Percentiles rank a stretch among this genome's conserved stretches.
Conservation (phyloP, 768 basidiomycete genomes). For the Filobasidium wieringae region DNA sequence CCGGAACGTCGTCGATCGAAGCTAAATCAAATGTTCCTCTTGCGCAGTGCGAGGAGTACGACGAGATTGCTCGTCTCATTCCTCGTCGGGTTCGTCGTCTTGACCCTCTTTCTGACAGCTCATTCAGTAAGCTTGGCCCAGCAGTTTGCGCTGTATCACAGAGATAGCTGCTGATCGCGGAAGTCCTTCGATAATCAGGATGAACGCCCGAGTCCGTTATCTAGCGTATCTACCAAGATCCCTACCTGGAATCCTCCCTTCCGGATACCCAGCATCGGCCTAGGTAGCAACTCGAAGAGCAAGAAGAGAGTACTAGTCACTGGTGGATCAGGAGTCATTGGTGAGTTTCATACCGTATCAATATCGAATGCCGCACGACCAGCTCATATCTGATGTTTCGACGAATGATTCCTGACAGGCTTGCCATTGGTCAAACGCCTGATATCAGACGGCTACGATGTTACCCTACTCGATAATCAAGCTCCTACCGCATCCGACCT, state of each 20-base stretch:
- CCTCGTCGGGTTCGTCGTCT: not conserved
- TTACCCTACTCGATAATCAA: constrained; percentile 23
- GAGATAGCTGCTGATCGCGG: not conserved
- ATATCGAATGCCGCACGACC: not conserved
- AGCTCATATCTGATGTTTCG: not conserved
- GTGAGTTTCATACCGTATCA: constrained; percentile 12
- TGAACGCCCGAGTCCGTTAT: not conserved
- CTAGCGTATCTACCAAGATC: not conserved
- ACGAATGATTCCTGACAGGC: constrained; percentile 14
- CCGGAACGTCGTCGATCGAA: too few species aligned
- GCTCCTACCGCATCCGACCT: constrained; percentile 13
- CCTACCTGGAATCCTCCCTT: not conserved
- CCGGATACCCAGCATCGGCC: not conserved
- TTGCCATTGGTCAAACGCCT: constrained; percentile 23
- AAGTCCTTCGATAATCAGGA: not conserved
- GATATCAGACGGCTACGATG: constrained; percentile 17
- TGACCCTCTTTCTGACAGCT: not conserved
- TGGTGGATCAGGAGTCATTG: constrained; percentile 27
- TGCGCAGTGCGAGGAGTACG: not conserved
- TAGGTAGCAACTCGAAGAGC: not conserved
- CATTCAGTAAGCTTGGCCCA: not conserved
- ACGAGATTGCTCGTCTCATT: not conserved
- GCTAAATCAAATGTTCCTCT: too few species aligned
- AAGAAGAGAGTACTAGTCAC: constrained; percentile 22
- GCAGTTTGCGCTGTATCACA: not conserved